A percentile compares a stretch with the other conserved stretches of the same genome.
Evolutionary conservation across 2,329 filamentous ascomycete genomes (phyloP).

Genomic region (Trichocomaceae sp.): DNA sequence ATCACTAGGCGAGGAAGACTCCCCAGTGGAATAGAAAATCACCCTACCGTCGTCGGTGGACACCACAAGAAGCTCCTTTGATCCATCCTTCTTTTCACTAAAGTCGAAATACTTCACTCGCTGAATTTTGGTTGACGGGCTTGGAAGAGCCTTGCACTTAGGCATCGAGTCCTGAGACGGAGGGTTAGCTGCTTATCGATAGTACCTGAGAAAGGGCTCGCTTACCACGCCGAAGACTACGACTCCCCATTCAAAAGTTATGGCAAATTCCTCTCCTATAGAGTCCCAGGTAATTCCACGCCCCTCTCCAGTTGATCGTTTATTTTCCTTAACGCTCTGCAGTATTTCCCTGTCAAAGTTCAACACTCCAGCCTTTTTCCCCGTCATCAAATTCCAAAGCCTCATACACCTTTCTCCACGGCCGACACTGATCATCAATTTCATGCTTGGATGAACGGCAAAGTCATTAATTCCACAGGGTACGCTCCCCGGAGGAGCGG

Average conservation of each 20-base stretch:
- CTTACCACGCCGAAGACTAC: slow-evolving; percentile 72
- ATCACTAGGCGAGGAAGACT: slow-evolving; percentile 27
- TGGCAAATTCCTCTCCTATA: slow-evolving; percentile 73
- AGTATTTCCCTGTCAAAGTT: slow-evolving; percentile 73
- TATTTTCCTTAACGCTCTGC: slow-evolving; percentile 66
- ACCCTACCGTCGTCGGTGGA: slow-evolving; percentile 88
- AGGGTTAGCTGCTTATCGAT: slow-evolving; percentile 5
- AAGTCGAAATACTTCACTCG: slow-evolving; percentile 63
- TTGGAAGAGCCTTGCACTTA: slow-evolving; percentile 64
- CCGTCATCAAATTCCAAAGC: slow-evolving; percentile 93
- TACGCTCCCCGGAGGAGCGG: slow-evolving; percentile 69
- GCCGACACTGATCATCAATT: slow-evolving; percentile 89
- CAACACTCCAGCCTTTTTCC: slow-evolving; percentile 87
- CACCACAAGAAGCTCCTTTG: slow-evolving; percentile 59
- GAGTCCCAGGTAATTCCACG: slow-evolving; percentile 73
- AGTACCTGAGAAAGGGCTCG: slow-evolving; percentile 10
- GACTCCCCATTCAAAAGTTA: slow-evolving; percentile 79
- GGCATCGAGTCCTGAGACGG: slow-evolving; percentile 62
- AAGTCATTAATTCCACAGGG: slow-evolving; percentile 92
- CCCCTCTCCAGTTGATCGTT: slow-evolving; percentile 73
- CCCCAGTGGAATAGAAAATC: slow-evolving; percentile 69
- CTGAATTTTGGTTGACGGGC: slow-evolving; percentile 71
- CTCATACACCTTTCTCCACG: slow-evolving; percentile 87
- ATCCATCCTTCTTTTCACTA: slow-evolving; percentile 39
- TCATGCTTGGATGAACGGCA: slow-evolving; percentile 91